These are phyloP conservation scores for Monilinia vaccinii-corymbosi DNA, from an alignment of 2,329 filamentous ascomycete genomes.

Conservation along the genomic window DNA sequence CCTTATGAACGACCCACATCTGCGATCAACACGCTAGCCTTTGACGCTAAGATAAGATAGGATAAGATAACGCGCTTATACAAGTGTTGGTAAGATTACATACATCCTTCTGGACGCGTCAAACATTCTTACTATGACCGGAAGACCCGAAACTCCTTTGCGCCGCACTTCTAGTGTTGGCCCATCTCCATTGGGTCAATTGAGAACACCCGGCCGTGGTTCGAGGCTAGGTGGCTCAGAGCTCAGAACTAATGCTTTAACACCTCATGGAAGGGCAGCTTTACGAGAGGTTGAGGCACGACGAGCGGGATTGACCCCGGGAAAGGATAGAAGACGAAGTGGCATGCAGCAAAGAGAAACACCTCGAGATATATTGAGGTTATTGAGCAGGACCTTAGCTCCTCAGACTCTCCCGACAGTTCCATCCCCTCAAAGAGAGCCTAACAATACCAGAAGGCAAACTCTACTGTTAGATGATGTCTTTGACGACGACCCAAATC, in stretches of 20 bases:
- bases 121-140: constrained; percentile 15
- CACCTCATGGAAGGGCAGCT: constrained; percentile 54
- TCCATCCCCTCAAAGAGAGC: constrained; percentile 22
- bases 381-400: constrained; percentile 46
- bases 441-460: constrained; percentile 11
- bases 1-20: background rate
- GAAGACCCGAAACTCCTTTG: constrained; percentile 26
- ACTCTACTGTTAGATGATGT: constrained; percentile 28
- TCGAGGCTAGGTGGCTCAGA: constrained; percentile 20
- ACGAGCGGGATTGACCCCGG: constrained; percentile 52
- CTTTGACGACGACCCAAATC: constrained; percentile 34
- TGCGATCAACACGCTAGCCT: background rate
- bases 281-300: constrained; percentile 49
- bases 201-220: constrained; percentile 22
- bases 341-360: constrained; percentile 47
- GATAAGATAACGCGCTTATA: no score
- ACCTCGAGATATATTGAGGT: constrained; percentile 43
- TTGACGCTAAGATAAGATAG: constrained; percentile 10
- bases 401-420: constrained; percentile 29
- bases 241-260: constrained; percentile 29
- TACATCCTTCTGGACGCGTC: background rate
- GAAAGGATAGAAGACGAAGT: constrained; percentile 48
- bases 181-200: constrained; percentile 20
- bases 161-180: constrained; percentile 27
- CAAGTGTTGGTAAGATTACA: no score